A percentile compares a stretch with the other conserved stretches of the same genome.
These are phyloP conservation scores for Casuarina glauca DNA, from an alignment of 306 rosid genomes.

Conservation along the genomic window DNA sequence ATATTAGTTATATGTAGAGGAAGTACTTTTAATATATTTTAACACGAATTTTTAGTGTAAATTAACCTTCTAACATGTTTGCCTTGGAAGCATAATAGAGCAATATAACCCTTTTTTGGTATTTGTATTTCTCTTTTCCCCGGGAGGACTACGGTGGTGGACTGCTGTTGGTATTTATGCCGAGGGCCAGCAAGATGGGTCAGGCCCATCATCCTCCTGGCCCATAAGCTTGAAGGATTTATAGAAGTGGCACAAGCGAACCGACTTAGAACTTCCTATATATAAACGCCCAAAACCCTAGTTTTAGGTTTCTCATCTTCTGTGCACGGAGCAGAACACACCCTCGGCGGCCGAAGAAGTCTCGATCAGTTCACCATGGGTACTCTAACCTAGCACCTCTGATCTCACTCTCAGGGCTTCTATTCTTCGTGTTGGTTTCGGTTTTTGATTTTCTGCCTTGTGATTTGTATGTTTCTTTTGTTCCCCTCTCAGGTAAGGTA, in stretches of 20 bases:
- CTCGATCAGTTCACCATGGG: constrained; percentile 23
- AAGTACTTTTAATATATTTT: too few relatives aligned
- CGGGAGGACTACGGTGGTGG: too few relatives aligned
- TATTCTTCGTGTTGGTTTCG: background rate
- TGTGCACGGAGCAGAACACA: background rate
- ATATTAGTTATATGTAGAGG: too few relatives aligned
- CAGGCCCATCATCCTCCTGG: background rate
- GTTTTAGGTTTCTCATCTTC: background rate
- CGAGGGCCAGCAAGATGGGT: background rate
- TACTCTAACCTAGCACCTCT: background rate
- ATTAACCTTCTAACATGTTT: too few relatives aligned
- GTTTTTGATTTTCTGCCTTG: background rate
- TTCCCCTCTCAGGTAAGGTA: constrained; percentile 39
- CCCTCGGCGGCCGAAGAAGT: background rate
- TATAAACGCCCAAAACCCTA: constrained; percentile 7
- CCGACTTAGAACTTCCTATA: background rate
- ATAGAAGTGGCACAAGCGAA: background rate
- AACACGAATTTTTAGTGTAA: too few relatives aligned
- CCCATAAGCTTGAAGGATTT: background rate
- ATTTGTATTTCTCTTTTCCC: too few relatives aligned
- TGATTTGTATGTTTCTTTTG: background rate
- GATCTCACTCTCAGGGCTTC: background rate
- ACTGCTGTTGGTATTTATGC: background rate
- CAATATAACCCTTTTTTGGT: too few relatives aligned
- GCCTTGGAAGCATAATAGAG: too few relatives aligned